These are phyloP conservation scores for Hypoxylon lienhwacheense DNA, from an alignment of 495 filamentous ascomycete genomes.

Conservation along the genomic window DNA sequence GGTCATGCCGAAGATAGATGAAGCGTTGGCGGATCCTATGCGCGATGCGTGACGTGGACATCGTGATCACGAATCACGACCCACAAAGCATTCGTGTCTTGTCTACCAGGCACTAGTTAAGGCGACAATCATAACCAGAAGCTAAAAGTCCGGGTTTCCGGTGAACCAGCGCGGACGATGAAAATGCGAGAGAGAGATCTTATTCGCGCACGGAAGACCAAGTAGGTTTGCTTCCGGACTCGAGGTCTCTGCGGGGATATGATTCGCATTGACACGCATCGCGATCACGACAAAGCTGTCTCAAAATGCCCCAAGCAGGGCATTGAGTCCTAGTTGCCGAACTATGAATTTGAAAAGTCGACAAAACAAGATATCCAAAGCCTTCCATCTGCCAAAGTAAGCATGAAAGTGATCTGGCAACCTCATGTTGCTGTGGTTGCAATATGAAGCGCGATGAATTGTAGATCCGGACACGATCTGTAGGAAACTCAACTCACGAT, in stretches of 20 bases:
- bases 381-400: background rate
- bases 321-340: conserved; percentile 37
- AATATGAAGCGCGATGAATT: conserved; percentile 16
- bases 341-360: conserved; percentile 11
- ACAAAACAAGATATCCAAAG: conserved; percentile 6
- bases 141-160: background rate
- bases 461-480: conserved; percentile 9
- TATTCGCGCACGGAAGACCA: background rate
- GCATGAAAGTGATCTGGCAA: conserved; percentile 9
- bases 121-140: no score
- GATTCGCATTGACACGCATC: conserved; percentile 10
- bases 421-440: conserved; percentile 22
- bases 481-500: background rate
- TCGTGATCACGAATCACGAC: conserved; percentile 26
- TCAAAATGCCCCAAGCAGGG: conserved; percentile 7
- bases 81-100: conserved; percentile 11
- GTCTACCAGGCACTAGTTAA: conserved; percentile 5
- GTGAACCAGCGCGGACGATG: background rate
- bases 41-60: conserved; percentile 32
- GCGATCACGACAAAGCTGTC: no score
- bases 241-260: background rate
- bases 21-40: conserved; percentile 25
- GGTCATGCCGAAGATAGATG: conserved; percentile 19
- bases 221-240: conserved; percentile 4
- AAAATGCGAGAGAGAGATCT: background rate